Evolutionary conservation across 2,329 filamentous ascomycete species (phyloP).

Genomic region (Incumbomyces lentus): DNA sequence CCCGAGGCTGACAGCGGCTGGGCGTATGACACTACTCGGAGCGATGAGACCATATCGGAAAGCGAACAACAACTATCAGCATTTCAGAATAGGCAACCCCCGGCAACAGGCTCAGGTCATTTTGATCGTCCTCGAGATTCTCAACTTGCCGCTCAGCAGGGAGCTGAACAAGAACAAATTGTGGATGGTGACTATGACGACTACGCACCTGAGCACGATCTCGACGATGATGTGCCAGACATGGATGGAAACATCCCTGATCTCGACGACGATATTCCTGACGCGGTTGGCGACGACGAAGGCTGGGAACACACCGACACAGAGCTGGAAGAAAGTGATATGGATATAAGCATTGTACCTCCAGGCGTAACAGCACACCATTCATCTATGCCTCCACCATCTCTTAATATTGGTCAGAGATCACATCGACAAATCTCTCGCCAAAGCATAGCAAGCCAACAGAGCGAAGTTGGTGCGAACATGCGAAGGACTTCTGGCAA

Average conservation of each 20-base stretch:
- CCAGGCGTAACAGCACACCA: conserved; percentile 7
- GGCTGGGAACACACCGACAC: conserved; percentile 71
- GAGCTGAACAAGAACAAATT: conserved; percentile 40
- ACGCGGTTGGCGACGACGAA: conserved; percentile 40
- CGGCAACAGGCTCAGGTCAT: conserved; percentile 42
- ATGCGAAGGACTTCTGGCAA: conserved; percentile 6
- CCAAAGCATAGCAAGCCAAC: conserved; percentile 1
- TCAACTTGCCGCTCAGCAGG: conserved; percentile 27
- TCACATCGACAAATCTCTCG: not conserved
- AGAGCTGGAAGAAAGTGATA: conserved; percentile 32
- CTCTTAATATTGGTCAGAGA: not conserved
- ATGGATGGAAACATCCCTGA: conserved; percentile 32
- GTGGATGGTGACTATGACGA: conserved; percentile 22
- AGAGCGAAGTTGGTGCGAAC: conserved; percentile 1
- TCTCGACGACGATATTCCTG: conserved; percentile 61
- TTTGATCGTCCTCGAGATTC: not conserved
- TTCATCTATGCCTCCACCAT: conserved; percentile 1
- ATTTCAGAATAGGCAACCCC: conserved; percentile 27
- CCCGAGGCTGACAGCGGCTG: conserved; percentile 36
- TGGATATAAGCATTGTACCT: conserved; percentile 17
- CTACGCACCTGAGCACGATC: conserved; percentile 14
- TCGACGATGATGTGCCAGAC: conserved; percentile 28
- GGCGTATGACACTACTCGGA: conserved; percentile 18
- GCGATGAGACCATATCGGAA: conserved; percentile 16
- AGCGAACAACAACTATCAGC: conserved; percentile 7